Evolutionary conservation across 2,329 filamentous ascomycete species (phyloP), one percentile per base, ranked within the genome.

Genomic region (Stromatinia cepivora): DNA sequence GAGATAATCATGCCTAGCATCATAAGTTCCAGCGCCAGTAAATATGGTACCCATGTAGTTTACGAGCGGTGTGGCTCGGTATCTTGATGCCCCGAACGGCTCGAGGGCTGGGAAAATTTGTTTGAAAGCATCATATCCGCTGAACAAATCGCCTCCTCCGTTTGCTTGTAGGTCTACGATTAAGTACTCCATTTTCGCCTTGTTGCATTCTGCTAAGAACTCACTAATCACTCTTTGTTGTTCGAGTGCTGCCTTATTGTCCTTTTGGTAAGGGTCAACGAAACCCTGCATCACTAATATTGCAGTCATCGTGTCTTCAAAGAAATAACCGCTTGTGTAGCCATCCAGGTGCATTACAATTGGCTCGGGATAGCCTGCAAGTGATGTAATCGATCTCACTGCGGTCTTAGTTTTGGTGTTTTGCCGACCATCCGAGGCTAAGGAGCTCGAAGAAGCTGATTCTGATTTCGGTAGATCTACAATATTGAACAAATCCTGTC

Each of bases 81-180:
- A 76, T 8, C 78, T 76, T 74, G 88, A 88, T 0, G 84, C 73
- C 63, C 66, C 70, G 20, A 58, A 59, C n/a, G 69, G 70, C 3
- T 62, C 74, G 8, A 75, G 70, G 31, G 68, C 54, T 52, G 77
- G 75, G 53, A 77, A 75, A 64, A 76, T 73, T 46, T 82, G 75
- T 7, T 77, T 76, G 74, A 88, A 88, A 0, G 84, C 72, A 62
- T 85, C 82, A 64, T 82, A 83, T 1, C 82, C 84, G 3, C 81
- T 79, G 20, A 80, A 72, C 17, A 86, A 74, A 56, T 78, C 76
- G 1, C 89, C 89, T 46, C 89, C 89, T 0, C 81, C 81, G 72
- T 92, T 92, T 4, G 80, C 82, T 36, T 71, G 82, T 10, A 91
- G 75, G 70, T 92, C 89, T 67, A 92, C 25, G 22, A 68, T 68